These are phyloP conservation scores for Saccharomyces paradoxus DNA, from an alignment of 805 yeast genomes.

Conservation along the genomic window DNA sequence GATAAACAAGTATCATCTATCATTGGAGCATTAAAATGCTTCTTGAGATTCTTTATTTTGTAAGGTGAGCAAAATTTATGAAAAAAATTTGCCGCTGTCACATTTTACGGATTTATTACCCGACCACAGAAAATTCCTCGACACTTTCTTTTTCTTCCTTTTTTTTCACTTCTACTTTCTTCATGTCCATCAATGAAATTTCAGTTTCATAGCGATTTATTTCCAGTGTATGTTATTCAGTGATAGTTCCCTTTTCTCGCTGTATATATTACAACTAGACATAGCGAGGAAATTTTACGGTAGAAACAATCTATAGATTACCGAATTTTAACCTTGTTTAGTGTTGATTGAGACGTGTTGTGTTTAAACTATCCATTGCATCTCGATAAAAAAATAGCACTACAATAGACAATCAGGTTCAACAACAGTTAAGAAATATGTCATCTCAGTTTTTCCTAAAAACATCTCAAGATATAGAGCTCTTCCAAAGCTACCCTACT, in stretches of 20 bases:
- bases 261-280: neutral
- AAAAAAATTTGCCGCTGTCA: neutral
- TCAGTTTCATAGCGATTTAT: neutral
- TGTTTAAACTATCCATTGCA: neutral
- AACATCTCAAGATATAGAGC: conserved; percentile 29
- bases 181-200: neutral
- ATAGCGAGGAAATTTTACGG: neutral
- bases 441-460: conserved; percentile 30
- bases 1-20: no score
- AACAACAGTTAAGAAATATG: conserved; percentile 28
- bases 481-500: conserved; percentile 30
- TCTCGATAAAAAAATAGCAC: neutral
- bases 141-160: neutral
- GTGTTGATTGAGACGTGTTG: neutral
- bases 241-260: neutral
- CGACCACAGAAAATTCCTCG: neutral
- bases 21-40: neutral
- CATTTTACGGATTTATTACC: neutral
- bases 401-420: neutral
- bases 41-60: neutral
- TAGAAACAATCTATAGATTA: neutral
- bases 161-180: neutral
- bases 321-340: neutral
- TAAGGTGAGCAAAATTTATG: neutral
- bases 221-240: neutral